Conservation (phyloP, 352 stramenopile genomes). For the Globisporangium sylvaticum region DNA sequence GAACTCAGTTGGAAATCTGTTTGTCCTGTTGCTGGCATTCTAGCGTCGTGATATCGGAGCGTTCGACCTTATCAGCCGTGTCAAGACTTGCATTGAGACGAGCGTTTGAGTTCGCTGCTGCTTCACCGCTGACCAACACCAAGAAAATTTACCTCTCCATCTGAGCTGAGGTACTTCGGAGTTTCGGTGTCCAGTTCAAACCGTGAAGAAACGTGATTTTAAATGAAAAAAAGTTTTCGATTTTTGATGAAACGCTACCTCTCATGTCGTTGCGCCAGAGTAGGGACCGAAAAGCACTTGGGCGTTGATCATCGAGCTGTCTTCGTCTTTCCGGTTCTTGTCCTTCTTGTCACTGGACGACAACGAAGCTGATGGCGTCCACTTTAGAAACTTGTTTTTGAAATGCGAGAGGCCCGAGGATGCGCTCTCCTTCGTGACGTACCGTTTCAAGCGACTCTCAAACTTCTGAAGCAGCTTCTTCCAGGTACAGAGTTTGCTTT, state of each 20-base stretch:
- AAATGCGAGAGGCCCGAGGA: conserved; percentile 82
- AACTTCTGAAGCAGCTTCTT: conserved; percentile 84
- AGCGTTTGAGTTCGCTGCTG: conserved; percentile 8
- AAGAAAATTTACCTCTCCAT: background rate
- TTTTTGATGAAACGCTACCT: background rate
- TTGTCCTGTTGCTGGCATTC: background rate
- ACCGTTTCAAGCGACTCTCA: conserved; percentile 79
- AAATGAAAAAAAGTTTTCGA: background rate
- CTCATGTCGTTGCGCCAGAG: conserved; percentile 34
- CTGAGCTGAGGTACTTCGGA: no score
- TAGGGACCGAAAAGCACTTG: conserved; percentile 81
- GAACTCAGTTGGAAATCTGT: background rate
- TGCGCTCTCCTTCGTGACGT: conserved; percentile 76
- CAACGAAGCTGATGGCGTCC: conserved; percentile 44
- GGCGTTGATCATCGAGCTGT: conserved; percentile 49
- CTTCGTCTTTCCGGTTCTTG: conserved; percentile 62
- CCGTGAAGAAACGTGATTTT: no score
- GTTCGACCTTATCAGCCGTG: conserved; percentile 57
- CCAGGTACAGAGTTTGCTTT: conserved; percentile 77
- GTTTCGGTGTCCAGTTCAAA: no score
- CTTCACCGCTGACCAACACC: background rate
- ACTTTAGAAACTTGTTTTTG: conserved; percentile 85
- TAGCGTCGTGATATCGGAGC: conserved; percentile 75
- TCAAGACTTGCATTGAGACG: conserved; percentile 66
- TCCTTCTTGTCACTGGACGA: conserved; percentile 53